A percentile compares a stretch with the other conserved stretches of the same genome.
Conservation (phyloP, 2,329 filamentous ascomycete genomes). For the Calonectria pteridis region DNA sequence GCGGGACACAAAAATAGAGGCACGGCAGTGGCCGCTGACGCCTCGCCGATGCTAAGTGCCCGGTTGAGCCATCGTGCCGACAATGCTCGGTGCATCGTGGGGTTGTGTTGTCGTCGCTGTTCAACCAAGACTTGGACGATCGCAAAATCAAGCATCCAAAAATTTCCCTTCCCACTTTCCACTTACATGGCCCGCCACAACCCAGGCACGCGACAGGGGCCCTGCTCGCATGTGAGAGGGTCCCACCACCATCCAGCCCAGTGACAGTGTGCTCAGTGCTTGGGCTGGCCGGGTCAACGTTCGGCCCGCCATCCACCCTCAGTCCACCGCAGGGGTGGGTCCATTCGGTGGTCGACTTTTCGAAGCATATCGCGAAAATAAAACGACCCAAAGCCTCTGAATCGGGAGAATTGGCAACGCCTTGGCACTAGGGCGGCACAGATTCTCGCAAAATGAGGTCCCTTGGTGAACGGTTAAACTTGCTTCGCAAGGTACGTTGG, state of each 20-base stretch:
- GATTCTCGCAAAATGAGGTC: slow-evolving; percentile 52
- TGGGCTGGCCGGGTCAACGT: slow-evolving; percentile 44
- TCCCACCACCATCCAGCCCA: slow-evolving; percentile 23
- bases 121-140: slow-evolving; percentile 20
- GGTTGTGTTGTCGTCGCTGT: slow-evolving; percentile 13
- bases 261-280: background rate
- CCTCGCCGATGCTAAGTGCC: slow-evolving; percentile 57
- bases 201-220: slow-evolving; percentile 24
- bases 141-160: slow-evolving; percentile 34
- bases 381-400: slow-evolving; percentile 26
- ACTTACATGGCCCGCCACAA: slow-evolving; percentile 23
- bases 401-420: slow-evolving; percentile 27
- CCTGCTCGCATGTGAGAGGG: slow-evolving; percentile 20
- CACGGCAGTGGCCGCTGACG: slow-evolving; percentile 52
- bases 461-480: slow-evolving; percentile 78
- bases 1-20: slow-evolving; percentile 64
- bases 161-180: slow-evolving; percentile 42
- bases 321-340: slow-evolving; percentile 36
- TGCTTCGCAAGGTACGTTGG: slow-evolving; percentile 76
- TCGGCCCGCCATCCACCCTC: slow-evolving; percentile 43
- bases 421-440: slow-evolving; percentile 33
- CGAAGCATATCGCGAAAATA: slow-evolving; percentile 37
- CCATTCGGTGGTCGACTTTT: slow-evolving; percentile 41
- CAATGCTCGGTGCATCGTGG: slow-evolving; percentile 59
- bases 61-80: slow-evolving; percentile 58